Conservation (phyloP, 1,284 basidiomycete genomes). For the Ganoderma lucidum region DNA sequence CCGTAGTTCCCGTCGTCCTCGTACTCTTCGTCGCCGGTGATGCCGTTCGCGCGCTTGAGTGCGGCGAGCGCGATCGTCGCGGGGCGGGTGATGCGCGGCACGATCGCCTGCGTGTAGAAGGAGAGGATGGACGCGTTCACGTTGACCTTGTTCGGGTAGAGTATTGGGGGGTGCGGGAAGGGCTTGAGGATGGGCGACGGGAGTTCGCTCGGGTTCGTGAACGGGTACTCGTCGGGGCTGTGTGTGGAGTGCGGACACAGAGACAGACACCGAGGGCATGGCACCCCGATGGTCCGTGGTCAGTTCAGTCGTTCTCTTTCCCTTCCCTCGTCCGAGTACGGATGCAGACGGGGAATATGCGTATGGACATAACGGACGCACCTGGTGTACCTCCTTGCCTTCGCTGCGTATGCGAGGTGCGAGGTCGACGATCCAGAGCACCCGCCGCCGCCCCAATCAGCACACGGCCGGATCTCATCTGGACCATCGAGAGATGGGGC, state of each 20-base stretch:
- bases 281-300: background rate
- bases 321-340: background rate
- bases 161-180: conserved; percentile 79
- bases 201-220: conserved; percentile 77
- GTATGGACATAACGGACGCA: conserved; percentile 39
- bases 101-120: conserved; percentile 88
- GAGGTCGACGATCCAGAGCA: conserved; percentile 9
- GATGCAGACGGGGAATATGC: background rate
- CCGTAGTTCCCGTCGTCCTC: conserved; percentile 99
- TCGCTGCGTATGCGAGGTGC: conserved; percentile 61
- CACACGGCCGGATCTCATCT: conserved; percentile 9
- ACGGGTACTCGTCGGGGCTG: conserved; percentile 98
- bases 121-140: conserved; percentile 87
- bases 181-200: conserved; percentile 86
- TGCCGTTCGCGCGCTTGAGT: conserved; percentile 70
- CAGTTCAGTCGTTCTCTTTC: background rate
- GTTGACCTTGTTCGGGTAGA: conserved; percentile 88
- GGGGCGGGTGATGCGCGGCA: conserved; percentile 82
- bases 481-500: conserved; percentile 37
- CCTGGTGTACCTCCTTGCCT: conserved; percentile 94
- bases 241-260: background rate
- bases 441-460: background rate
- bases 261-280: background rate
- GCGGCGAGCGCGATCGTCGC: conserved; percentile 70
- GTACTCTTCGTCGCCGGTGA: conserved; percentile 68